Evolutionary conservation across 768 basidiomycete species (phyloP).

Genomic region (Panaeolus papilionaceus): DNA sequence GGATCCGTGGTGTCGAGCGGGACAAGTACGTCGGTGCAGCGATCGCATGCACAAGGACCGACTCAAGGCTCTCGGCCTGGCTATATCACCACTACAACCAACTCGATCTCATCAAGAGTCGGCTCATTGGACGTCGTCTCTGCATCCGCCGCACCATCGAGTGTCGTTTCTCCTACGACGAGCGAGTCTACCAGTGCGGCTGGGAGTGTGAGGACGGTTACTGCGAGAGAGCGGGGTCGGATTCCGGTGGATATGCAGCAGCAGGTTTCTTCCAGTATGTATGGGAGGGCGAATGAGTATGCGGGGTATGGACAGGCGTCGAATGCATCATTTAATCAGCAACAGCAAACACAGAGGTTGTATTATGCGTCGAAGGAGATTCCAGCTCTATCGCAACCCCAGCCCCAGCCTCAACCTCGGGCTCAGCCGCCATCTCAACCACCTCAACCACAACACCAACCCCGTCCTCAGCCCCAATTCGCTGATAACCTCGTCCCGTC

Average conservation of each 20-base stretch:
- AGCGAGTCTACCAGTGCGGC: slow-evolving; percentile 16
- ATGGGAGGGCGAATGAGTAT: too few species aligned
- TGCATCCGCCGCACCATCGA: slow-evolving; percentile 5
- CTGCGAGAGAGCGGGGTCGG: not conserved
- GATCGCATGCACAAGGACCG: not conserved
- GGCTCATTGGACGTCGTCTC: slow-evolving; percentile 2
- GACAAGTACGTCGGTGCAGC: not conserved
- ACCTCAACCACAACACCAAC: not conserved
- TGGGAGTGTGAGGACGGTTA: slow-evolving; percentile 1
- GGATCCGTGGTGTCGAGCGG: not conserved
- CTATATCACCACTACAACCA: slow-evolving; percentile 13
- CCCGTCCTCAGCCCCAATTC: not conserved
- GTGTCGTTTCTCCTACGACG: slow-evolving; percentile 19
- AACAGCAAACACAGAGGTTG: not conserved
- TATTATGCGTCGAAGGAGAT: not conserved
- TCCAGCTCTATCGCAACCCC: too few species aligned
- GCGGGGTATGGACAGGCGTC: not conserved
- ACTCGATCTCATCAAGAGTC: slow-evolving; percentile 14
- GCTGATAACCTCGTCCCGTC: not conserved
- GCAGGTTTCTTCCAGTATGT: too few species aligned
- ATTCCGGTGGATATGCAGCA: too few species aligned
- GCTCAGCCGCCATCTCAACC: too few species aligned
- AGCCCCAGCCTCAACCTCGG: too few species aligned
- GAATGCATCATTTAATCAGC: not conserved
- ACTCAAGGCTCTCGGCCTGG: not conserved